Base-by-base conservation (phyloP, 805 yeast species). In the Kazachstania kunashirensis region DNA sequence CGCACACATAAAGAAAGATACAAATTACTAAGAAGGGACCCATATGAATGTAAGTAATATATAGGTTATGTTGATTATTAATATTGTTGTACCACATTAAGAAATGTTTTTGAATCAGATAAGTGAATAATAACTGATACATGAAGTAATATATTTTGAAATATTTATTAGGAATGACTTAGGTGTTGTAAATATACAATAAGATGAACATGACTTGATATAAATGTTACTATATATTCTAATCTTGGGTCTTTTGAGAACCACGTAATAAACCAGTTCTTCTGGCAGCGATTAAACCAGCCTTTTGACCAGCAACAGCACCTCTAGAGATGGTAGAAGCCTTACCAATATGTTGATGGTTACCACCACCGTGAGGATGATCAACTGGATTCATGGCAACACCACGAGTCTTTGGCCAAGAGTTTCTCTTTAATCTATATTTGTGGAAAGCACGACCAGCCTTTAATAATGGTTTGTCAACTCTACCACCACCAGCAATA, bases 361-460 rank as follows among this genome's bases (percentile, higher is more conserved):
- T 88, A 89, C 98, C 98, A 89, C 98, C 97, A 84, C 98, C 98
- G 73, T 89, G 98, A 70, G 98, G 98, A 79, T 89, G 98, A 71
- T 89, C 98, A 70, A 89, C 98, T 71, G 97, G 97, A 78, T 89
- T 89, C 98, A 92, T 89, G 70, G 98, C 98, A 68, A 89, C 97
- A 89, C 97, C 98, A 79, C 97, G 86, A 66, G 97, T 92, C 84
- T 85, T 88, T 75, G 98, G 98, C 97, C 97, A 92, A 55, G 95
- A 85, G 95, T 92, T 86, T 77, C 97, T 80, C 94, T 92, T 92
- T 64, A 88, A 95, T 75, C 73, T 88, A 92, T 82, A 88, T 79
- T 89, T 89, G 88, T 89, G 96, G 95, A 80, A 89, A 55, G 98
- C 98, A 78, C 95, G 86, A 77, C 97, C 97, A 67, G 98, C 98